Base-by-base conservation (phyloP, 2,329 filamentous ascomycete genomes). In the Knufia petricola region DNA sequence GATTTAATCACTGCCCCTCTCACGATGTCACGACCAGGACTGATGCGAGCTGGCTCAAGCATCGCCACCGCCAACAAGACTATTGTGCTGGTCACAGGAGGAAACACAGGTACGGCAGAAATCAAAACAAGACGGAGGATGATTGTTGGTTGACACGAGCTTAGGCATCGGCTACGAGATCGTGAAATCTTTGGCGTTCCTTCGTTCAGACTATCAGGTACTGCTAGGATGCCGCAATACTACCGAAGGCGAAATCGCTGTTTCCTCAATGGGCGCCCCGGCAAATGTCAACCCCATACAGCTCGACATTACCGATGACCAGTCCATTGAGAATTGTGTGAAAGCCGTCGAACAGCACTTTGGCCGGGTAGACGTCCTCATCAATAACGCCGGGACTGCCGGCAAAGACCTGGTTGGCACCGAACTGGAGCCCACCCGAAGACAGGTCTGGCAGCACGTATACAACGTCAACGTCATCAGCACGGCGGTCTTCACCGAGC, bases 221-320 rank as follows among this genome's bases (percentile, higher is more conserved):
- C 17, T 63, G 50, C 34, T 64, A 51, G 12, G 63, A 60, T 34
- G 59, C 54, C 52, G 64, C 57, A 30, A 70, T 53, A 43, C 60
- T 58, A 3, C 66, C 52, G 2, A 68, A 60, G 8, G 69, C 63
- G 50, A 72, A 57, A 2, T 69, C 52, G 51, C 56, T 1, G 55
- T 46, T 6, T 39, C 52, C 8, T 48, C 49, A 17, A 53, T 59
- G 50, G 56, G 56, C 9, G 56, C 56, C 2, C 56, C 55, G 12
- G 15, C 47, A 30, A 59, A 59, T 44, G 56, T 59, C 42, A 59
- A 59, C 40, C 58, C 57, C 7, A 50, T 67, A n/a, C 55, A 61
- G 38, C 42, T 68, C 19, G 64, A 68, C 47, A 62, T 68, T 24
- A 52, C 62, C 8, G 61, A 61, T 45, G 58, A 51, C 37, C 52